Evolutionary conservation across 768 basidiomycete genomes (phyloP).

Genomic region (Lyophyllum decastes): DNA sequence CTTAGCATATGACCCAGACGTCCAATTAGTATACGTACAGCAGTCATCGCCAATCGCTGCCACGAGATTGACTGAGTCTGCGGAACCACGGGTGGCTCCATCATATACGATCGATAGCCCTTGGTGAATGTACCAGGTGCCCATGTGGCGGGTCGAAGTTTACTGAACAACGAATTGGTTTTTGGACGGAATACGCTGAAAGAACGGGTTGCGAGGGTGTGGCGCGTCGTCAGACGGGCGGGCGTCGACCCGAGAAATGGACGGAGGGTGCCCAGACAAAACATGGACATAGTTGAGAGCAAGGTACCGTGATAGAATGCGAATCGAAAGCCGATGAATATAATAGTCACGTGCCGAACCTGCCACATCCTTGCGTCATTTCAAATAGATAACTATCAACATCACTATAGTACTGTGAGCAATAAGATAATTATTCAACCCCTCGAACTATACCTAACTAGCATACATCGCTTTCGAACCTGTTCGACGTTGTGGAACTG

Average conservation of each 20-base stretch:
- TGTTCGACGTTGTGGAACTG: neutral
- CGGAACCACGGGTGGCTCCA: conserved; percentile 40
- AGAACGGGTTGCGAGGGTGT: conserved; percentile 7
- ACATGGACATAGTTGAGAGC: conserved; percentile 3
- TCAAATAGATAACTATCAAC: too few species aligned
- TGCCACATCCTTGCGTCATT: conserved; percentile 1
- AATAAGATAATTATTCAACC: too few species aligned
- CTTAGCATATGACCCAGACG: neutral
- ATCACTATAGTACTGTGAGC: too few species aligned
- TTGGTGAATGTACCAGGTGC: conserved; percentile 23
- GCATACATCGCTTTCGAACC: neutral
- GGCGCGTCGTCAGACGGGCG: neutral
- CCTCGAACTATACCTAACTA: neutral
- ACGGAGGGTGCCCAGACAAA: conserved; percentile 13
- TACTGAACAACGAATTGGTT: conserved; percentile 29
- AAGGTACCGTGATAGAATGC: neutral
- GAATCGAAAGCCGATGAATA: neutral
- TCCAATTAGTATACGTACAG: conserved; percentile 35
- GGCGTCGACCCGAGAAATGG: conserved; percentile 9
- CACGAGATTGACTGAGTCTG: conserved; percentile 33
- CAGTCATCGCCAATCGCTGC: conserved; percentile 46
- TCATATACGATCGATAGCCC: conserved; percentile 48
- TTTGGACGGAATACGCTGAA: conserved; percentile 32
- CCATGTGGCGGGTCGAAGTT: conserved; percentile 18
- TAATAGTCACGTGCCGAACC: neutral